Evolutionary conservation across 345 rosid species (phyloP).

Genomic region (Toxicodendron radicans): DNA sequence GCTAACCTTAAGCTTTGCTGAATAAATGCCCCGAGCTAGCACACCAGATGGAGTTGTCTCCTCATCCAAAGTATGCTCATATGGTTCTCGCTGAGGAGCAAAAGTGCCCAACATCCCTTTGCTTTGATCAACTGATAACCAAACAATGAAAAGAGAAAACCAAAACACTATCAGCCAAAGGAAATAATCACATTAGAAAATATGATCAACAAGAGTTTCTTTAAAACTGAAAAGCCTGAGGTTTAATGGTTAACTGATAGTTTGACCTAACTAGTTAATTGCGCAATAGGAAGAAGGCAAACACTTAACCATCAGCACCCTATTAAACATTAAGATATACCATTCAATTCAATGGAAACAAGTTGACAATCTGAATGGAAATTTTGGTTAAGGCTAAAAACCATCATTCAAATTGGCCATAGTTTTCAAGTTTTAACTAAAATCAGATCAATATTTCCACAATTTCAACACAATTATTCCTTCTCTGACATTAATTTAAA

Average conservation of each 20-base stretch:
- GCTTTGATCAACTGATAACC: conserved; percentile 46
- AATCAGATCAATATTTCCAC: background rate
- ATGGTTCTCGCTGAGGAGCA: conserved; percentile 54
- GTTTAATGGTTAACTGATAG: background rate
- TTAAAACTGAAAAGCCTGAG: background rate
- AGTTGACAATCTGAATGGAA: background rate
- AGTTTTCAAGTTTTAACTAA: background rate
- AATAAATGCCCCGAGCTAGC: conserved; percentile 52
- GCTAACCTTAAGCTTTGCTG: conserved; percentile 49
- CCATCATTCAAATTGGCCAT: background rate
- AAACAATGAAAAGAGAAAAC: background rate
- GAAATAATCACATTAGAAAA: background rate
- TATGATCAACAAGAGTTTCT: background rate
- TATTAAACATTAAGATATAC: too few species aligned
- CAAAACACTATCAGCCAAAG: background rate
- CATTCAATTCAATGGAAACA: too few species aligned
- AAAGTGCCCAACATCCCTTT: conserved; percentile 66
- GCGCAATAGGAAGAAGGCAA: background rate
- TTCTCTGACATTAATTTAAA: background rate
- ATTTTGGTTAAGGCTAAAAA: too few species aligned
- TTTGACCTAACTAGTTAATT: background rate
- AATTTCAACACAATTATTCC: background rate
- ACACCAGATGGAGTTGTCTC: conserved; percentile 58
- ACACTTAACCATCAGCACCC: too few species aligned
- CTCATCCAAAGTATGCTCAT: conserved; percentile 48